Evolutionary conservation across 306 rosid genomes (phyloP).

Genomic region (Alnus rubra): DNA sequence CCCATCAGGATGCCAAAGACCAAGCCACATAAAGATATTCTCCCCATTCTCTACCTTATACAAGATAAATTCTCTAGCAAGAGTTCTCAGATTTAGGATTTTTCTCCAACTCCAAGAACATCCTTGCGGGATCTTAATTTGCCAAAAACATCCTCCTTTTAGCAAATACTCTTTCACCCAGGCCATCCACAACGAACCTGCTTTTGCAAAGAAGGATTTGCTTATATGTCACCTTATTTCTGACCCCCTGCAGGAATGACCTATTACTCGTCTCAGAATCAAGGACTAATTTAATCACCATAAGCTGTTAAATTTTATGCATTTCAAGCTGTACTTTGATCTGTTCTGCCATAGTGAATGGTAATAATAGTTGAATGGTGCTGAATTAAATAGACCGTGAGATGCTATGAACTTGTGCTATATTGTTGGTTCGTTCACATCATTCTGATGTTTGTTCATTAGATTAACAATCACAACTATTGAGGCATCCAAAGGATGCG

Average conservation of each 20-base stretch:
- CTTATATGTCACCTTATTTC: too few relatives aligned
- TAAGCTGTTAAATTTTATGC: background rate
- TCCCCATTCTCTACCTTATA: too few relatives aligned
- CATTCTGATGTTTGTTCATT: background rate
- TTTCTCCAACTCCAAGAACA: too few relatives aligned
- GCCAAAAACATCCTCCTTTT: too few relatives aligned
- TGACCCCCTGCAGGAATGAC: background rate
- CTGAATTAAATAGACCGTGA: background rate
- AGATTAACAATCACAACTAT: background rate
- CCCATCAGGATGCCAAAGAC: too few relatives aligned
- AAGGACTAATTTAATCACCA: background rate
- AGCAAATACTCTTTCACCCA: too few relatives aligned
- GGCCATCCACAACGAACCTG: too few relatives aligned
- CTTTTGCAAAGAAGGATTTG: too few relatives aligned
- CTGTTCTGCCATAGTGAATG: background rate
- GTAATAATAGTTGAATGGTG: background rate
- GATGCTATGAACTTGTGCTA: background rate
- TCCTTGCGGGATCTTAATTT: too few relatives aligned
- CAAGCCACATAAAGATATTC: too few relatives aligned
- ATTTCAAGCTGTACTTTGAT: background rate
- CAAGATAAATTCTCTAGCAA: too few relatives aligned
- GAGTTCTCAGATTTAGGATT: too few relatives aligned
- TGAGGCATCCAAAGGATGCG: background rate
- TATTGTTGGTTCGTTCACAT: background rate
- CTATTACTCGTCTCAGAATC: background rate